Evolutionary conservation across 805 yeast genomes (phyloP), one percentile per base, ranked within the genome.

Genomic region (Maudiozyma pseudohumilis): DNA sequence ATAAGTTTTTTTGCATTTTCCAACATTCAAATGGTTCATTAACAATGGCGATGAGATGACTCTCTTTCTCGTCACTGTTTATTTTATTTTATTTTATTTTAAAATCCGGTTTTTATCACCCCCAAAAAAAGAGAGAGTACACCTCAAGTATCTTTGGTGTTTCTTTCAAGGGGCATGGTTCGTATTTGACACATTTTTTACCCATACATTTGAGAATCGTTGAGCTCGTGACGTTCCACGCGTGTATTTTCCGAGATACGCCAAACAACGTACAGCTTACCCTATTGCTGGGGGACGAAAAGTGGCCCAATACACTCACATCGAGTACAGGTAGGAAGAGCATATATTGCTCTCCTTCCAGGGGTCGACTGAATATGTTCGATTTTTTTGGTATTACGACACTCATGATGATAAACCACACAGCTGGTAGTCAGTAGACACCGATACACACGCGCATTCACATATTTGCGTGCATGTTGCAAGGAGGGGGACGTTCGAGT

Each of bases 241-340:
- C 13, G n/a, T 19, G 15, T 18, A 18, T 9, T 19, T 22, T n/a
- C n/a, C n/a, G n/a, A n/a, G n/a, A n/a, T n/a, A n/a, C n/a, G n/a
- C n/a, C n/a, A n/a, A n/a, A n/a, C n/a, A n/a, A n/a, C n/a, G n/a
- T 23, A 23, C 11, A 15, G 10, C 15, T 29, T 42, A 53, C 61
- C 57, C 60, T 50, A 50, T 52, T 42, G 44, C 37, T 47, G 60
- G 47, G 59, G 55, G 61, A 53, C 61, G 48, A 53, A 47, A 52
- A 42, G 59, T 50, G 55, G 38, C 48, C 41, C 15, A 23, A 22
- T 10, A 15, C 2, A 18, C 8, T 12, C 6, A 5, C n/a, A n/a
- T n/a, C n/a, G n/a, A n/a, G n/a, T n/a, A n/a, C 16, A 26, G 29
- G 29, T 26, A 26, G 11, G 29, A 11, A 26, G 16, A 8, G 9